Base-by-base conservation (phyloP, 1,139 yeast genomes). In the Hansenula anomala region DNA sequence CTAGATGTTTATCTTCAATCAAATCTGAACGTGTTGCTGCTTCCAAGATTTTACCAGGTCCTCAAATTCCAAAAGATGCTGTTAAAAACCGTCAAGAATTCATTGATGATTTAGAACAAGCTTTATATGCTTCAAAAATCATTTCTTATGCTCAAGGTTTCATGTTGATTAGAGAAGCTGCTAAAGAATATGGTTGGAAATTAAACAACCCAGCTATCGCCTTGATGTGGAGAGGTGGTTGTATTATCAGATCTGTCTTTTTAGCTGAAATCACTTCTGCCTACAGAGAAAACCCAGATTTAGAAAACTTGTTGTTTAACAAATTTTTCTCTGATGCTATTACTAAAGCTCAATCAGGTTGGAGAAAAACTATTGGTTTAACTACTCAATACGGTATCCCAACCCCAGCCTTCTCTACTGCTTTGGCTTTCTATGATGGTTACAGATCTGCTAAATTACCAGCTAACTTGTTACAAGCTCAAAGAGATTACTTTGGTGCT, bases 141-240 rank as follows among this genome's bases (percentile, higher is more conserved):
- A 92, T 92, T 65, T 92, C 98, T 37, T 92, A 92, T 68, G 95
- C 97, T 54, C 98, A 92, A 76, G 98, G 98, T 66, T 92, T 92
- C 84, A 92, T 92, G 97, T 81, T 92, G 67, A 89, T 92, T 72
- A 87, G 94, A 67, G 96, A 92, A 70, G 98, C 98, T 56, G 97
- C 96, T 55, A 84, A 78, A 71, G 96, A 88, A 68, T 92, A 88
- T 78, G 82, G 82, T 61, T 92, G 98, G 98, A 81, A 87, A 67
- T 78, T 92, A 67, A 92, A 92, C 85, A 86, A 87, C 80, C 96
- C 97, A 54, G 92, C 95, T 49, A 92, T 92, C 60, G 98, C 97
- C 55, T 80, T 92, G 63, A 92, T 92, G 98, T 92, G 98, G 98
- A 85, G 98, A 80, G 98, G 98, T 75, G 98, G 98, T 56, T 92